Evolutionary conservation across 176 grass and related monocot genomes (phyloP), one percentile per base, ranked within the genome.

Genomic region (Secale cereale): DNA sequence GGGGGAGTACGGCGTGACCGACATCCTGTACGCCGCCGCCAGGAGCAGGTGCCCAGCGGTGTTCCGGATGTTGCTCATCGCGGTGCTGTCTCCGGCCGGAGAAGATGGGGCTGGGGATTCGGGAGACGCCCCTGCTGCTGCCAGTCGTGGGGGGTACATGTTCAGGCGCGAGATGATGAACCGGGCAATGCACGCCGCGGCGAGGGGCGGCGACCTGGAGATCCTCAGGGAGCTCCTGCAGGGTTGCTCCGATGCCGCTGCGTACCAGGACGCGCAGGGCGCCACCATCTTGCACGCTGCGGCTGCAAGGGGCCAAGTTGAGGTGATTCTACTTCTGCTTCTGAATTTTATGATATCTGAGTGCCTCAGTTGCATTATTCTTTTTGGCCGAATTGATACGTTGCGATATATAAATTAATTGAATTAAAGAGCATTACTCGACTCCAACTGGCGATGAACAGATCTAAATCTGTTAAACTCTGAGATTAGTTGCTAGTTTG

Each of bases 1-100:
- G 78, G 95, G 95, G 43, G 95, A 98, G 83, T 98, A 93, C 69
- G 95, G 95, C 41, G 91, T 98, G 59, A 98, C 95, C 5, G 95
- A 98, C 73, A 70, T 98, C n/a, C 88, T 98, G 0, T 98, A 95
- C 48, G 95, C 93, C 50, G 91, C 93, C 22, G 87, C 95, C 5
- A 92, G 95, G 88, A 88, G 93, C 66, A 88, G 78, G 25, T 16
- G 80, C 64, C 66, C 91, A 0, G 89, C 77, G 74, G 87, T 98
- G 56, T 98, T 93, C 81, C 85, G 89, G 83, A 29, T 90, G 46
- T 67, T 95, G 81, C 85, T 95, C 28, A 83, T 86, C 46, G 83
- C 37, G 1, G 89, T 87, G 28, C 43, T 93, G 43, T 69, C 87
- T 0, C 76, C 86, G 3, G 32, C 30, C 11, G 29, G 48, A 13